Percentiles rank a stretch among this genome's conserved stretches.
phyloP scores from a whole-genome alignment of 2,329 filamentous ascomycete species.

The Lachnellula arida region DNA sequence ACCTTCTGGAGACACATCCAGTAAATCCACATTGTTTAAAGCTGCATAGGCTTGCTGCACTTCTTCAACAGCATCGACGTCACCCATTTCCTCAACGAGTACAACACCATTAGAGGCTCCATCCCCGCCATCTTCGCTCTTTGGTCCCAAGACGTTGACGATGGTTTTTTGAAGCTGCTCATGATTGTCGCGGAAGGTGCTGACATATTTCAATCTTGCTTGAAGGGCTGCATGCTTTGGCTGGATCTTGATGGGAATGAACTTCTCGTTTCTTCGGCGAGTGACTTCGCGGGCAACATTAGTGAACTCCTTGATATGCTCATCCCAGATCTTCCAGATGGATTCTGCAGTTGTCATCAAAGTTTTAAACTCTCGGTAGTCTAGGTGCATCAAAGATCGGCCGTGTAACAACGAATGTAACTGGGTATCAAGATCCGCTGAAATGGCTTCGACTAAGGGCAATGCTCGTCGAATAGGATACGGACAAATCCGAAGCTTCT shows the following conservation, averaged over 20 bases:
- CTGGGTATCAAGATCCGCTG: conserved; percentile 81
- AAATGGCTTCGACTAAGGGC: conserved; percentile 94
- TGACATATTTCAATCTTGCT: conserved; percentile 86
- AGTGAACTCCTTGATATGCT: conserved; percentile 94
- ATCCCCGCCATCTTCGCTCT: conserved; percentile 53
- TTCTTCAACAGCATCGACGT: conserved; percentile 95
- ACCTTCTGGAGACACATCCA: conserved; percentile 86
- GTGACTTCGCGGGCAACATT: conserved; percentile 96
- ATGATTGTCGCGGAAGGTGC: conserved; percentile 92
- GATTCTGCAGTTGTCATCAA: conserved; percentile 79
- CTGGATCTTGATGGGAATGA: conserved; percentile 95
- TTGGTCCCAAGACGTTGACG: conserved; percentile 87
- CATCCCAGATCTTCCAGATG: conserved; percentile 92
- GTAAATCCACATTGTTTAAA: conserved; percentile 87
- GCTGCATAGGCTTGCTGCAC: conserved; percentile 93
- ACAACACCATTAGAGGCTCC: conserved; percentile 57
- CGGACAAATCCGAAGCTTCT: conserved; percentile 92
- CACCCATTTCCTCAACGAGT: conserved; percentile 89
- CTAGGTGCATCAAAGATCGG: conserved; percentile 82
- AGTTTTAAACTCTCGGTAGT: conserved; percentile 82
- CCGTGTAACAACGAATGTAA: conserved; percentile 84
- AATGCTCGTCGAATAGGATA: conserved; percentile 91
- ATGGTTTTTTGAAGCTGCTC: conserved; percentile 97
- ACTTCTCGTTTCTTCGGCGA: conserved; percentile 89
- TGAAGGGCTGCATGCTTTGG: conserved; percentile 86